These are phyloP conservation scores for Xylaria venustula DNA, from an alignment of 495 filamentous ascomycete species.

Conservation along the genomic window DNA sequence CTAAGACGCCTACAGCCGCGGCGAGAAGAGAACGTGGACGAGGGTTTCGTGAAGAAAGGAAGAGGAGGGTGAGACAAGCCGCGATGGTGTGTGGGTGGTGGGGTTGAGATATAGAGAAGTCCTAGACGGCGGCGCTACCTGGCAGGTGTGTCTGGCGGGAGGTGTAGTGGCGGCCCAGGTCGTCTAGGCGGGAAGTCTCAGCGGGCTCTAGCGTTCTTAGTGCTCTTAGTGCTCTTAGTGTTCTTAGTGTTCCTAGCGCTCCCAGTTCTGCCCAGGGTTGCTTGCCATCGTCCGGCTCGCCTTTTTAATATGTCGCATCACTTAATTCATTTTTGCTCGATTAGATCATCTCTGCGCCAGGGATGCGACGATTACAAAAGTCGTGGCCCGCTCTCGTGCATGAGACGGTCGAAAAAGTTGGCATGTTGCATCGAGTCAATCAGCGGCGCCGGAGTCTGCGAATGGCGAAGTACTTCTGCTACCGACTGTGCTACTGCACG, in stretches of 20 bases:
- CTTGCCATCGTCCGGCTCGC: conserved; percentile 14
- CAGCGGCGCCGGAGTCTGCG: conserved; percentile 7
- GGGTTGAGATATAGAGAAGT: conserved; percentile 42
- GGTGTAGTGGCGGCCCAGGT: conserved; percentile 1
- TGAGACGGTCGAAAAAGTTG: conserved; percentile 20
- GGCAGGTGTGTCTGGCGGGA: not conserved
- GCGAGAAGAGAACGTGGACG: conserved; percentile 50
- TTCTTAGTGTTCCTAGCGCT: not conserved
- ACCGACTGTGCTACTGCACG: not conserved
- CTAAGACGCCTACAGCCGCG: conserved; percentile 52
- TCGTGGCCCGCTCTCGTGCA: conserved; percentile 30
- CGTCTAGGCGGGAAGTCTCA: no score
- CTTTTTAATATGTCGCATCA: conserved; percentile 13
- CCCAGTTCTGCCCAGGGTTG: not conserved
- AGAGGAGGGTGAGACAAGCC: conserved; percentile 45
- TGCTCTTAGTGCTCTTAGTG: no score
- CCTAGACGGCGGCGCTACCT: not conserved
- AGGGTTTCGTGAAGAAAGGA: conserved; percentile 45
- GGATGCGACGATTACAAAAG: conserved; percentile 2
- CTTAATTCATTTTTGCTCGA: conserved; percentile 14
- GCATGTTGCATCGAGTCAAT: conserved; percentile 13
- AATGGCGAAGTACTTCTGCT: not conserved
- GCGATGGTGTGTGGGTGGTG: conserved; percentile 37
- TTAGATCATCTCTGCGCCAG: not conserved
- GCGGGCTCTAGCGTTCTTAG: no score